Percentiles rank a stretch among this genome's conserved stretches.
Evolutionary conservation across 495 filamentous ascomycete genomes (phyloP).

Genomic region (Talaromyces liani): DNA sequence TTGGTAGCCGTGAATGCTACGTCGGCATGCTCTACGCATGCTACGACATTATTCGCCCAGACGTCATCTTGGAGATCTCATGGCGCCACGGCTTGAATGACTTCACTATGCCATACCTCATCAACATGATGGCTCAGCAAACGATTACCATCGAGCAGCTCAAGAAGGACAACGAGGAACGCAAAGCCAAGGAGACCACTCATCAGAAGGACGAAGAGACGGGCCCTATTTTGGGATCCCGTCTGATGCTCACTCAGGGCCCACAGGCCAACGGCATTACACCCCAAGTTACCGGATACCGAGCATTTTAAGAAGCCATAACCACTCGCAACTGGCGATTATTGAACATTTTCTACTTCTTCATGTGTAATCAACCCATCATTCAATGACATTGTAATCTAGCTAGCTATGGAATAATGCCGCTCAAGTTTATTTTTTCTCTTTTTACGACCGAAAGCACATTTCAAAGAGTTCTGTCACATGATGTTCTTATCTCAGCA

Average conservation of each 20-base stretch:
- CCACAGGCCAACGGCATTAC: slow-evolving; percentile 73
- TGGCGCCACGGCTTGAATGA: slow-evolving; percentile 94
- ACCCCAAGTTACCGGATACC: slow-evolving; percentile 71
- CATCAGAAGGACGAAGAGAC: slow-evolving; percentile 86
- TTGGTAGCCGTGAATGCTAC: slow-evolving; percentile 98
- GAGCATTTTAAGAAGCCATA: slow-evolving; percentile 39
- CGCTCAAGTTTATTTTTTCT: slow-evolving; percentile 4
- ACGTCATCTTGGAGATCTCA: slow-evolving; percentile 89
- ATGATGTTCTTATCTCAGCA: neutral
- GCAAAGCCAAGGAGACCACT: slow-evolving; percentile 79
- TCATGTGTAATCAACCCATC: slow-evolving; percentile 7
- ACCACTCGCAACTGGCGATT: neutral
- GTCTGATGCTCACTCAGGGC: slow-evolving; percentile 98
- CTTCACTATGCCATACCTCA: slow-evolving; percentile 99
- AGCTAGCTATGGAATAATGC: slow-evolving; percentile 9
- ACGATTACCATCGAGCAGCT: slow-evolving; percentile 74
- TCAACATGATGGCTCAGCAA: slow-evolving; percentile 91
- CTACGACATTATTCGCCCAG: slow-evolving; percentile 91
- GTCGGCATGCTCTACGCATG: slow-evolving; percentile 98
- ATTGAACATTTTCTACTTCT: slow-evolving; percentile 6
- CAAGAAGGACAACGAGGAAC: slow-evolving; percentile 95
- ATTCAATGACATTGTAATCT: slow-evolving; percentile 10
- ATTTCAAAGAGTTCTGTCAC: neutral
- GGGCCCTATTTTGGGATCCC: slow-evolving; percentile 83
- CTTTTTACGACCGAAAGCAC: neutral